phyloP scores from a whole-genome alignment of 805 yeast species.

The Candida coleopterorum region DNA sequence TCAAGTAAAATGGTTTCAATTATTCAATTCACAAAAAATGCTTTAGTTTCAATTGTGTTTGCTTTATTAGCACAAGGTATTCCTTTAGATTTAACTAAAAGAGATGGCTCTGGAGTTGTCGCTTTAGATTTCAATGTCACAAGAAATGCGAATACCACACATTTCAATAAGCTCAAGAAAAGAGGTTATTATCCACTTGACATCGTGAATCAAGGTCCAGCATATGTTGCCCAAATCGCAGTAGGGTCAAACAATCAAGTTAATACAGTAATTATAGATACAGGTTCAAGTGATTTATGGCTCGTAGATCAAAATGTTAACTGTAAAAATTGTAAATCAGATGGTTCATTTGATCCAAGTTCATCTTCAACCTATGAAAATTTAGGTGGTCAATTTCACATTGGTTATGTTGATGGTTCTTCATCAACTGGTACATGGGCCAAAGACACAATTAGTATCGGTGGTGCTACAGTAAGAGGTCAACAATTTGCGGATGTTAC shows the following conservation, averaged over 20 bases:
- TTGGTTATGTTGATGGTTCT: slow-evolving; percentile 10
- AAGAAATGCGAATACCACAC: not conserved
- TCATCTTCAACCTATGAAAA: slow-evolving; percentile 6
- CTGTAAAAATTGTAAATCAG: slow-evolving; percentile 11
- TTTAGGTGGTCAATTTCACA: slow-evolving; percentile 7
- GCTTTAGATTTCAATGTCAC: slow-evolving; percentile 8
- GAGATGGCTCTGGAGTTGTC: slow-evolving; percentile 6
- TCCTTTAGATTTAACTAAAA: slow-evolving; percentile 6
- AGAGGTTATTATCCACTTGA: slow-evolving; percentile 7
- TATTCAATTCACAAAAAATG: slow-evolving; percentile 5
- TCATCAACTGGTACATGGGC: slow-evolving; percentile 13
- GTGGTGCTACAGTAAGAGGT: slow-evolving; percentile 10
- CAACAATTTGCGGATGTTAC: slow-evolving; percentile 19
- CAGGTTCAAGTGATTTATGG: slow-evolving; percentile 27
- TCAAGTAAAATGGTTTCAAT: slow-evolving; percentile 8
- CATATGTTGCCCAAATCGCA: slow-evolving; percentile 2
- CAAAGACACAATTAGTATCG: slow-evolving; percentile 12
- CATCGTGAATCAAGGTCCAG: slow-evolving; percentile 1
- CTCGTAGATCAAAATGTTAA: slow-evolving; percentile 20
- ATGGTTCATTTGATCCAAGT: slow-evolving; percentile 13
- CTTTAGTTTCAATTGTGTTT: slow-evolving; percentile 6
- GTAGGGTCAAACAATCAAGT: slow-evolving; percentile 14
- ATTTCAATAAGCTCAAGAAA: not conserved
- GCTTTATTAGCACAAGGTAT: slow-evolving; percentile 10
- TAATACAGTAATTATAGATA: slow-evolving; percentile 19